Conservation (phyloP, 1,284 basidiomycete genomes). For the Rhodotorula sp. region DNA sequence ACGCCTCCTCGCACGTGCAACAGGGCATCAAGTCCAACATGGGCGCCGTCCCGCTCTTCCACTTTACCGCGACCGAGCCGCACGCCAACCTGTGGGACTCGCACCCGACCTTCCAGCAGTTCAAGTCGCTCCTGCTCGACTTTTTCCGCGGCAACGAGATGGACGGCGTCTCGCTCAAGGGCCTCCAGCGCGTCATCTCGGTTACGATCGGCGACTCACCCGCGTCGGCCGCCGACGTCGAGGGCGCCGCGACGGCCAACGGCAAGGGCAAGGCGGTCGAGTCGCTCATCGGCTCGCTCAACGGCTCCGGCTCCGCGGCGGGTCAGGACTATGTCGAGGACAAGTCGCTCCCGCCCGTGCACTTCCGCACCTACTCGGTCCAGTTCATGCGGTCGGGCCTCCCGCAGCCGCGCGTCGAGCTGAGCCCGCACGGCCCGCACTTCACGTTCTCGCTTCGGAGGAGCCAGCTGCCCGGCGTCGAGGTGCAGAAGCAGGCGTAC, state of each 20-base stretch:
- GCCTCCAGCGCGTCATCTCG: constrained; percentile 89
- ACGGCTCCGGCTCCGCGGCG: constrained; percentile 5
- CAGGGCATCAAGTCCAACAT: constrained; percentile 71
- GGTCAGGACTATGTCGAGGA: constrained; percentile 36
- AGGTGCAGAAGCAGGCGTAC: constrained; percentile 77
- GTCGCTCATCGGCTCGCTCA: constrained; percentile 24
- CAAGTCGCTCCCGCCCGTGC: constrained; percentile 68
- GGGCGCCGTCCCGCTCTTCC: constrained; percentile 90
- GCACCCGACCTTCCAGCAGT: constrained; percentile 83
- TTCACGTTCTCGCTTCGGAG: constrained; percentile 82
- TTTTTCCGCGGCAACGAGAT: constrained; percentile 84
- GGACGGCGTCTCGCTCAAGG: constrained; percentile 77
- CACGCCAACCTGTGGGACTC: constrained; percentile 73
- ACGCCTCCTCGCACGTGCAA: rapidly evolving
- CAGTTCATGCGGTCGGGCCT: constrained; percentile 73
- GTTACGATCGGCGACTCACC: constrained; percentile 63
- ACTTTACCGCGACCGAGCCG: constrained; percentile 72
- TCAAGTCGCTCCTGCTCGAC: constrained; percentile 88
- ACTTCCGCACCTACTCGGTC: constrained; percentile 84
- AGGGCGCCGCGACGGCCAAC: background rate
- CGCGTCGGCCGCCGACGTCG: constrained; percentile 2
- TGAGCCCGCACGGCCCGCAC: constrained; percentile 87
- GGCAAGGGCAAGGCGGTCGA: constrained; percentile 30
- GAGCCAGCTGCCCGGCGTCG: constrained; percentile 70
- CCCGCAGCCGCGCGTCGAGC: constrained; percentile 74